Evolutionary conservation across 139 green algal species (phyloP), one percentile per base, ranked within the genome.

Genomic region (Deuterostichococcus epilithicus): DNA sequence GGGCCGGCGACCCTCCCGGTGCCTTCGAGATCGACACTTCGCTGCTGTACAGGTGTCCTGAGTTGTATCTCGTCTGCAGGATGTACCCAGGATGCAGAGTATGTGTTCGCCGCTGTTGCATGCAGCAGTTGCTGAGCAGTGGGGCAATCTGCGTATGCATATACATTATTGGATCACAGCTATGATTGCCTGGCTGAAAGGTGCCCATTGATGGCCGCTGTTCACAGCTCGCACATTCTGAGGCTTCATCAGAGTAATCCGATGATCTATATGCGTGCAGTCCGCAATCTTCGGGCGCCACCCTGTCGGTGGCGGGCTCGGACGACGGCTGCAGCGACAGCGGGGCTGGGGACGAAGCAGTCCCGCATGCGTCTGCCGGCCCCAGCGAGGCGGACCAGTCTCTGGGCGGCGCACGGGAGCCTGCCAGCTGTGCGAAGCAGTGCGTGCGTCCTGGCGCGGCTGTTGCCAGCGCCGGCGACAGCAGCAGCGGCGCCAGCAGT

Each of bases 11-110:
- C 28, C 18, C 20, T 5, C 52, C 52, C 18, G 52, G 52, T 3
- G 52, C 76, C 37, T 76, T 81, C 60, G 76, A 81, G 69, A 74
- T 81, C 13, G 76, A 81, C 52, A 72, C 76, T 36, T 59, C 66
- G 39, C 59, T 81, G 58, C 36, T 81, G 37, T 81, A 81, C 69
- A 76, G 37, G 23, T 63, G 18, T 28, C 42, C 13, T 13, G 28
- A 20, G 8, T 63, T 28, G 52, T 28, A 28, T 63, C 10, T 28
- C 28, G 3, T 13, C 18, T 63, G 52, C 5, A 5, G 26, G 10
- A 20, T 5, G 3, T 63, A n/a, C n/a, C n/a, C n/a, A n/a, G n/a
- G n/a, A n/a, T n/a, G n/a, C n/a, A n/a, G n/a, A n/a, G n/a, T n/a
- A n/a, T n/a, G n/a, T n/a, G n/a, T n/a, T n/a, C n/a, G n/a, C n/a